Conservation (phyloP, 2,329 filamentous ascomycete species). For the Aspergillus sergii region DNA sequence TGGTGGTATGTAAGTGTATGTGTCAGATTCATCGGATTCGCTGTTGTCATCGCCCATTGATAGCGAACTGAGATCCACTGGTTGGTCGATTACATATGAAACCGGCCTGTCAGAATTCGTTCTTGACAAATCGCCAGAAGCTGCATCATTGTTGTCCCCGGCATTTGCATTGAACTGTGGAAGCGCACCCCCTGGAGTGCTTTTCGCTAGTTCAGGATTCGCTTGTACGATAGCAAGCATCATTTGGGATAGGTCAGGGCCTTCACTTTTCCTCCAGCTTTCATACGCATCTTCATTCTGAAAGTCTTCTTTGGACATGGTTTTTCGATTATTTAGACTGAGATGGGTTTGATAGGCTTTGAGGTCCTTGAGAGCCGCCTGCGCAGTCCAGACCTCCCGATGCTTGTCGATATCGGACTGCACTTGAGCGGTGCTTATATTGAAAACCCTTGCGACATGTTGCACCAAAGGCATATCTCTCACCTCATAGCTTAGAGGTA, state of each 20-base stretch:
- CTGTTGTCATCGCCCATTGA: slow-evolving; percentile 57
- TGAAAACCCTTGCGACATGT: slow-evolving; percentile 83
- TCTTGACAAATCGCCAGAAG: slow-evolving; percentile 51
- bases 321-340: slow-evolving; percentile 74
- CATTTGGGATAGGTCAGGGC: slow-evolving; percentile 84
- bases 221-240: slow-evolving; percentile 88
- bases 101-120: slow-evolving; percentile 50
- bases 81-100: slow-evolving; percentile 66
- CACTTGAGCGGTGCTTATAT: slow-evolving; percentile 73
- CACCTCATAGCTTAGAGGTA: slow-evolving; percentile 85
- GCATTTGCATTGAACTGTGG: slow-evolving; percentile 57
- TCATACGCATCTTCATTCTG: slow-evolving; percentile 86
- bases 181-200: slow-evolving; percentile 62
- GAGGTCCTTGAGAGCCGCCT: slow-evolving; percentile 84
- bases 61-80: slow-evolving; percentile 62
- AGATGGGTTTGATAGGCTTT: slow-evolving; percentile 92
- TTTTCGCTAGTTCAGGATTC: slow-evolving; percentile 82
- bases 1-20: slow-evolving; percentile 86
- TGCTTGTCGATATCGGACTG: slow-evolving; percentile 86
- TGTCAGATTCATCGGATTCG: slow-evolving; percentile 50
- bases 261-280: slow-evolving; percentile 88
- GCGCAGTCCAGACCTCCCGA: slow-evolving; percentile 82
- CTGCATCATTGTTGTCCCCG: slow-evolving; percentile 40
- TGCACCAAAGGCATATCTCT: slow-evolving; percentile 97
- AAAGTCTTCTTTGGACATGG: slow-evolving; percentile 83